Evolutionary conservation across 192 early-diverging fungal genomes (phyloP).

Genomic region (Backusella psychrophila): DNA sequence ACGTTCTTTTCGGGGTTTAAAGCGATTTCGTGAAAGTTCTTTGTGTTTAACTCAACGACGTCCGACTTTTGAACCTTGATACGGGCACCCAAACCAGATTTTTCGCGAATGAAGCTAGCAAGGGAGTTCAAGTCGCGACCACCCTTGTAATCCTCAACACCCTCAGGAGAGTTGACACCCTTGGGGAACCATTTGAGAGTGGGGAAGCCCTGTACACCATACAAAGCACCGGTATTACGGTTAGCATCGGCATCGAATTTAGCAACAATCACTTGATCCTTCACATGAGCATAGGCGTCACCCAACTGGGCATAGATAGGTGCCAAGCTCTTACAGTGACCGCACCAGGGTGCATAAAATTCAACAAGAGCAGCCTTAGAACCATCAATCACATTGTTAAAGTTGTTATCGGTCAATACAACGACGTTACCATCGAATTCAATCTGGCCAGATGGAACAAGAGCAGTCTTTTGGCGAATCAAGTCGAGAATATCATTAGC

Average conservation of each 20-base stretch:
- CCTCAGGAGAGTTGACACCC: slow-evolving; percentile 54
- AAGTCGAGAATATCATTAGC: slow-evolving; percentile 20
- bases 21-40: slow-evolving; percentile 76
- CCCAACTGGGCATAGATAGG: slow-evolving; percentile 80
- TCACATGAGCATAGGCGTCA: slow-evolving; percentile 67
- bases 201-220: slow-evolving; percentile 80
- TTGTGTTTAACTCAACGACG: slow-evolving; percentile 68
- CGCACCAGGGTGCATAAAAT: slow-evolving; percentile 91
- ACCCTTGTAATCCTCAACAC: slow-evolving; percentile 75
- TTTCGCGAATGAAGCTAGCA: slow-evolving; percentile 71
- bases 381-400: slow-evolving; percentile 69
- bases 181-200: slow-evolving; percentile 95
- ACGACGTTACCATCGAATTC: slow-evolving; percentile 44
- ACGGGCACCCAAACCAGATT: slow-evolving; percentile 72
- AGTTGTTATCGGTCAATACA: slow-evolving; percentile 54
- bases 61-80: slow-evolving; percentile 70
- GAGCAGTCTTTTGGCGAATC: slow-evolving; percentile 18
- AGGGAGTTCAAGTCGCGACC: slow-evolving; percentile 86
- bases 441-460: not conserved
- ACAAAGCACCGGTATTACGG: slow-evolving; percentile 76
- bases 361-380: slow-evolving; percentile 76
- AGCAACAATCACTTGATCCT: slow-evolving; percentile 83
- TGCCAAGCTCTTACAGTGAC: slow-evolving; percentile 78
- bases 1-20: slow-evolving; percentile 70
- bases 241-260: slow-evolving; percentile 87